phyloP scores from a whole-genome alignment of 352 stramenopile species.

The Globisporangium emineosum region DNA sequence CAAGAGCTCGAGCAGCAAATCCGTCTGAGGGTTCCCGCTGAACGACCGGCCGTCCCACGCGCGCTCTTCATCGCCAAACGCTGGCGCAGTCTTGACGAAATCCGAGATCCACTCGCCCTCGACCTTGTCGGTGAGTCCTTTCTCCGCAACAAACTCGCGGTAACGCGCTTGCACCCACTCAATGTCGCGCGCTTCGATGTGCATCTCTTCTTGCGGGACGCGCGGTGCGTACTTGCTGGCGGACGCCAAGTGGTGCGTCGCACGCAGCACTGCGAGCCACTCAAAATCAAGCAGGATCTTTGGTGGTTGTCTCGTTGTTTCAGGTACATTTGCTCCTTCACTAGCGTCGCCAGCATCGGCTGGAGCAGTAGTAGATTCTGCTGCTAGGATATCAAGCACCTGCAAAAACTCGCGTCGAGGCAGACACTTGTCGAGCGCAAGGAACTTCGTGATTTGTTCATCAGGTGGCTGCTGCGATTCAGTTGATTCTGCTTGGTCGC shows the following conservation, averaged over 20 bases:
- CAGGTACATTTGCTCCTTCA: not conserved
- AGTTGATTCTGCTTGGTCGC: not conserved
- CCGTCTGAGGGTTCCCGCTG: conserved; percentile 94
- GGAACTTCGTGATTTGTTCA: conserved; percentile 85
- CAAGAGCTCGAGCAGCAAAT: conserved; percentile 90
- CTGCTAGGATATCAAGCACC: conserved; percentile 79
- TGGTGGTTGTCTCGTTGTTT: conserved; percentile 20
- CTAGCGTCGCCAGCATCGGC: not conserved
- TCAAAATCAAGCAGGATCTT: conserved; percentile 92
- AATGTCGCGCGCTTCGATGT: conserved; percentile 76
- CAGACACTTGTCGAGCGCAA: conserved; percentile 99
- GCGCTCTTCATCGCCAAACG: conserved; percentile 44
- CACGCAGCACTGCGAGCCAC: conserved; percentile 93
- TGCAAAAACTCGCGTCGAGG: conserved; percentile 94
- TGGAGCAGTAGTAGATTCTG: not conserved
- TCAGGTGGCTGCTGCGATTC: not conserved
- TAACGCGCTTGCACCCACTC: conserved; percentile 61
- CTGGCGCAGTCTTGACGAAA: conserved; percentile 76
- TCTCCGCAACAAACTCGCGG: conserved; percentile 46
- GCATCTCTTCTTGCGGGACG: conserved; percentile 71
- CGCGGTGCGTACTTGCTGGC: conserved; percentile 55
- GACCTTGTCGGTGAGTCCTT: conserved; percentile 40
- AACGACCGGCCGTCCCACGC: conserved; percentile 19
- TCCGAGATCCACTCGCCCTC: conserved; percentile 69
- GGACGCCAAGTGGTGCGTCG: conserved; percentile 89